These are phyloP conservation scores for Hamamelis virginiana DNA, from an alignment of 164 flowering plant genomes.

Conservation along the genomic window DNA sequence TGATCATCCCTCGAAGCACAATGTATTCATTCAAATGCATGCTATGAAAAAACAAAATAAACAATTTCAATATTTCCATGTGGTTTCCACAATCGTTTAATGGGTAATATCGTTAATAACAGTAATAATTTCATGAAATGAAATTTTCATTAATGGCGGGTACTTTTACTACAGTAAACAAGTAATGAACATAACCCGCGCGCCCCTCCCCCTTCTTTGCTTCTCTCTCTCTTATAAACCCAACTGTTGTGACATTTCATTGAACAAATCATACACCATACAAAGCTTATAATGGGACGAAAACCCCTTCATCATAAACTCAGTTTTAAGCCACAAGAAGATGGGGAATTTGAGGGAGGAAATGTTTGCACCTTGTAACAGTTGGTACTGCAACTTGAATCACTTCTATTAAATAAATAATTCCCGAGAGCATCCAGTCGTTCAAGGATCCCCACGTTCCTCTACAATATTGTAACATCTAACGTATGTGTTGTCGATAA, in stretches of 20 bases:
- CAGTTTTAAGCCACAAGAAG: background rate
- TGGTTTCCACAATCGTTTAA: too few species aligned
- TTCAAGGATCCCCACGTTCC: slow-evolving; percentile 17
- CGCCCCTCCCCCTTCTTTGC: too few species aligned
- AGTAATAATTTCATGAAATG: background rate
- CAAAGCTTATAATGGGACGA: background rate
- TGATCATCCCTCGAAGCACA: too few species aligned
- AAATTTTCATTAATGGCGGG: slow-evolving; percentile 19
- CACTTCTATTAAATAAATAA: slow-evolving; percentile 4
- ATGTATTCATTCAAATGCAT: too few species aligned
- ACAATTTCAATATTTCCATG: too few species aligned
- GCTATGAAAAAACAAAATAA: too few species aligned
- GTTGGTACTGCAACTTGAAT: background rate
- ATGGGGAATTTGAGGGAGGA: background rate
- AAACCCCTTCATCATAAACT: background rate
- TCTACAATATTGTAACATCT: slow-evolving; percentile 16
- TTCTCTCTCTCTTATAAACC: too few species aligned
- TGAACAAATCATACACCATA: background rate
- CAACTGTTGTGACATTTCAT: too few species aligned
- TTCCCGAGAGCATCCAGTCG: slow-evolving; percentile 20
- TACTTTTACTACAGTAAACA: slow-evolving; percentile 10
- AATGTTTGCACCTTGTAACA: slow-evolving; percentile 8
- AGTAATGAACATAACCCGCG: slow-evolving; percentile 1
- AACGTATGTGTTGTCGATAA: slow-evolving; percentile 25
- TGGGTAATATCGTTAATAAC: background rate